Percentiles rank a stretch among this genome's conserved stretches.
These are phyloP conservation scores for Diaporthe ampelina DNA, from an alignment of 2,329 filamentous ascomycete species.

Conservation along the genomic window DNA sequence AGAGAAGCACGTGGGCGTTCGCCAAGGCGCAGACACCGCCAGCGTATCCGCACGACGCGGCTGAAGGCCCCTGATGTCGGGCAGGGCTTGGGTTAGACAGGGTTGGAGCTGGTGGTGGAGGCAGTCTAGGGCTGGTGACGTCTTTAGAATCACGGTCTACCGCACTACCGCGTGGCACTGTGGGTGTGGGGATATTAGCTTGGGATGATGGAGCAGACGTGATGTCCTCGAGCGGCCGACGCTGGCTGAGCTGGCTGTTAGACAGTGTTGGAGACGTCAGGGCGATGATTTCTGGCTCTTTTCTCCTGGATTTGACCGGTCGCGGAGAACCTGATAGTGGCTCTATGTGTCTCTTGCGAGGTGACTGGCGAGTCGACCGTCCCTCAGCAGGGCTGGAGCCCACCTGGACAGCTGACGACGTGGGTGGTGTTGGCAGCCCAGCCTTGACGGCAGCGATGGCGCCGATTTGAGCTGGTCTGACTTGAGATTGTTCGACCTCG, in stretches of 20 bases:
- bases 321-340: neutral
- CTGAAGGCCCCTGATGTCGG: neutral
- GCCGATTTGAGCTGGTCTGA: neutral
- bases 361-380: neutral
- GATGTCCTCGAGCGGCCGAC: slow-evolving; percentile 39
- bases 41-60: slow-evolving; percentile 51
- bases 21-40: slow-evolving; percentile 55
- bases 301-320: neutral
- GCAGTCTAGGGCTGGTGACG: slow-evolving; percentile 3
- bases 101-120: slow-evolving; percentile 45
- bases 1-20: slow-evolving; percentile 56
- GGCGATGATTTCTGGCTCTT: neutral
- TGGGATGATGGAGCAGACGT: slow-evolving; percentile 35
- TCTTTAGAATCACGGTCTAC: neutral
- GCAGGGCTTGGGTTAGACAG: slow-evolving; percentile 17
- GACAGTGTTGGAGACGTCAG: neutral
- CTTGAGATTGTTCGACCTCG: slow-evolving; percentile 2
- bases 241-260: slow-evolving; percentile 12
- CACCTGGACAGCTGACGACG: slow-evolving; percentile 25
- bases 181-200: neutral
- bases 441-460: neutral
- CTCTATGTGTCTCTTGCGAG: slow-evolving; percentile 33
- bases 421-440: slow-evolving; percentile 31
- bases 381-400: neutral
- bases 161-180: neutral